phyloP scores from a whole-genome alignment of 345 rosid species.

The Acer saccharum region DNA sequence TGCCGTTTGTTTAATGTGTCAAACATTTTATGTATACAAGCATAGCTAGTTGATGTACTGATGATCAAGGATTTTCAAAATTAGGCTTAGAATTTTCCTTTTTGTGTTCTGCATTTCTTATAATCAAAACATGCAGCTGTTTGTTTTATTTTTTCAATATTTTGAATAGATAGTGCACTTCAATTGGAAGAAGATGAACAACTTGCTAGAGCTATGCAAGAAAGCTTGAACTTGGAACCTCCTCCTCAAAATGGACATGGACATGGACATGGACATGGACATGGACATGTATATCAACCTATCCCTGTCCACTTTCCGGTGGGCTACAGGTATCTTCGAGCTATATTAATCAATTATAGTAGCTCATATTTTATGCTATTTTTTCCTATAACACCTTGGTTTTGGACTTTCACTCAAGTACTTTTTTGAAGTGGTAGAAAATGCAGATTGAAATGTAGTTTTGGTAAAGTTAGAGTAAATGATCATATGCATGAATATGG shows the following conservation, averaged over 20 bases:
- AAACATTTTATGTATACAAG: neutral
- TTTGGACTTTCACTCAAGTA: neutral
- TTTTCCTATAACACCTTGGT: neutral
- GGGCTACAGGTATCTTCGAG: conserved; percentile 70
- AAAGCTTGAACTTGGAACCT: conserved; percentile 70
- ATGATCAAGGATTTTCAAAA: neutral
- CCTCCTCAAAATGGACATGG: conserved; percentile 48
- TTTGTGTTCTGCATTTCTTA: neutral
- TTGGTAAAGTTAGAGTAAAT: neutral
- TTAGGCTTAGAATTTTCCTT: neutral
- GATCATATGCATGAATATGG: neutral
- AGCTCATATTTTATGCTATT: neutral
- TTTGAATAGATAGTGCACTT: conserved; percentile 46
- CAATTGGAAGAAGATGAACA: conserved; percentile 86
- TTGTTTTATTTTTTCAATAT: conserved; percentile 27
- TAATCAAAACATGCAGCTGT: conserved; percentile 17
- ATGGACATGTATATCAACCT: conserved; percentile 32
- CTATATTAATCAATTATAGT: conserved; percentile 9
- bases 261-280: conserved; percentile 31
- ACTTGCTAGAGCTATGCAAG: conserved; percentile 90
- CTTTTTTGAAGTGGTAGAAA: neutral
- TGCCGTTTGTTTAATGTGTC: neutral
- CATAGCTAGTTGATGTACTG: neutral
- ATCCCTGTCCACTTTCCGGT: conserved; percentile 52
- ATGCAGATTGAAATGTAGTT: conserved; percentile 5